phyloP scores from a whole-genome alignment of 2,329 filamentous ascomycete genomes.

The Fusarium sp. region DNA sequence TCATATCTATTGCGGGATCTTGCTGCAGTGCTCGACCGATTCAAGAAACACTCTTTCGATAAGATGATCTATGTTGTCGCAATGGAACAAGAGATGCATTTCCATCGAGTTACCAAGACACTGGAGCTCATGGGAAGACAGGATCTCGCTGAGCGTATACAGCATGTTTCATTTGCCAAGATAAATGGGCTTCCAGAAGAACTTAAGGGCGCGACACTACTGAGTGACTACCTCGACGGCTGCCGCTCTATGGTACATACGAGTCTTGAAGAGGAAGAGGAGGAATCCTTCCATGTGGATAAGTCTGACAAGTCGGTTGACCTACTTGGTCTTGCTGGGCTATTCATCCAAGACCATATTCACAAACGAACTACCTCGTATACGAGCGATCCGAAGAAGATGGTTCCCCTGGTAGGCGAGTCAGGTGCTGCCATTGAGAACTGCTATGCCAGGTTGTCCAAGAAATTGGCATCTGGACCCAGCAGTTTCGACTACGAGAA shows the following conservation, averaged over 20 bases:
- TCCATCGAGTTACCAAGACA: slow-evolving; percentile 77
- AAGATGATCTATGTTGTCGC: slow-evolving; percentile 86
- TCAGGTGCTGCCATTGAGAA: slow-evolving; percentile 43
- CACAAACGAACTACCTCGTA: slow-evolving; percentile 47
- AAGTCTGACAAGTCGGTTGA: slow-evolving; percentile 30
- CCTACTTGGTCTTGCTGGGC: slow-evolving; percentile 29
- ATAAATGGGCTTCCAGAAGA: slow-evolving; percentile 56
- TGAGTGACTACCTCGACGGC: slow-evolving; percentile 42
- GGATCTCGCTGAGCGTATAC: slow-evolving; percentile 52
- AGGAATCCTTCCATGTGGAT: slow-evolving; percentile 18
- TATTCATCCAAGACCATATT: slow-evolving; percentile 46
- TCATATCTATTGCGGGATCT: slow-evolving; percentile 77
- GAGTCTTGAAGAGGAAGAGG: slow-evolving; percentile 16
- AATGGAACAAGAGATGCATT: slow-evolving; percentile 77
- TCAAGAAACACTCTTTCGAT: slow-evolving; percentile 73
- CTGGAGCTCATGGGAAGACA: slow-evolving; percentile 54
- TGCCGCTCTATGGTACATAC: slow-evolving; percentile 22
- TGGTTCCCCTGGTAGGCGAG: slow-evolving; percentile 49
- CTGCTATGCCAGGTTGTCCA: slow-evolving; percentile 39
- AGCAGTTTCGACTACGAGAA: slow-evolving; percentile 26
- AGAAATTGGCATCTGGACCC: slow-evolving; percentile 8
- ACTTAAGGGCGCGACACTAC: slow-evolving; percentile 25
- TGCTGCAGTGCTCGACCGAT: slow-evolving; percentile 74
- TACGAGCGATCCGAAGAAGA: slow-evolving; percentile 44
- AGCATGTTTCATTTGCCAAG: slow-evolving; percentile 65